These are phyloP conservation scores for Kockiozyma suomiensis DNA, from an alignment of 805 yeast species.

Conservation along the genomic window DNA sequence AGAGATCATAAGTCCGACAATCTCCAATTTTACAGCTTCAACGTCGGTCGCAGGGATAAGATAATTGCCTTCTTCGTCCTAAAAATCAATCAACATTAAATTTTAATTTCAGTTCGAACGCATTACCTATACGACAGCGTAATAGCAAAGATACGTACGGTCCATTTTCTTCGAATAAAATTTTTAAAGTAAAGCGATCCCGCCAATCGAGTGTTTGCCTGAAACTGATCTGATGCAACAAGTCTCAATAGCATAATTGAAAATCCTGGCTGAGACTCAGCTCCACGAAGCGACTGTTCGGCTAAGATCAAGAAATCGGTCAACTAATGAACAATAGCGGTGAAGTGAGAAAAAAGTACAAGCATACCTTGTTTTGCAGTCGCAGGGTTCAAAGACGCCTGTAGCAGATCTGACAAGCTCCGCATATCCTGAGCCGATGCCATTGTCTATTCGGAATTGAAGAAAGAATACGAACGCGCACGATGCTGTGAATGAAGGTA, in stretches of 20 bases:
- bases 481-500: no score
- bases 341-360: background rate
- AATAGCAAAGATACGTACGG: slow-evolving; percentile 13
- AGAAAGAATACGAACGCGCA: no score
- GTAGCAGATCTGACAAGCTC: slow-evolving; percentile 19
- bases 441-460: background rate
- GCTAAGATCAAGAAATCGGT: slow-evolving; percentile 34
- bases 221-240: slow-evolving; percentile 63
- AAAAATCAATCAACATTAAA: background rate
- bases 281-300: slow-evolving; percentile 61
- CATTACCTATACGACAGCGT: no score
- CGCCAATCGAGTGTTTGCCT: slow-evolving; percentile 68
- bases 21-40: slow-evolving; percentile 67
- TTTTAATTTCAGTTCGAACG: no score
- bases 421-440: slow-evolving; percentile 20
- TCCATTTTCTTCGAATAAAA: slow-evolving; percentile 79
- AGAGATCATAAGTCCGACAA: slow-evolving; percentile 81
- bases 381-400: slow-evolving; percentile 32
- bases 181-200: slow-evolving; percentile 91
- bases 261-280: slow-evolving; percentile 74
- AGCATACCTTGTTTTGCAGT: slow-evolving; percentile 30
- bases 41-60: slow-evolving; percentile 64
- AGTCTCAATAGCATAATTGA: slow-evolving; percentile 73
- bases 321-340: background rate
- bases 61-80: slow-evolving; percentile 81